Percentiles rank a stretch among this genome's conserved stretches.
Evolutionary conservation across 768 basidiomycete genomes (phyloP).

Genomic region (Lactifluus subvellereus): DNA sequence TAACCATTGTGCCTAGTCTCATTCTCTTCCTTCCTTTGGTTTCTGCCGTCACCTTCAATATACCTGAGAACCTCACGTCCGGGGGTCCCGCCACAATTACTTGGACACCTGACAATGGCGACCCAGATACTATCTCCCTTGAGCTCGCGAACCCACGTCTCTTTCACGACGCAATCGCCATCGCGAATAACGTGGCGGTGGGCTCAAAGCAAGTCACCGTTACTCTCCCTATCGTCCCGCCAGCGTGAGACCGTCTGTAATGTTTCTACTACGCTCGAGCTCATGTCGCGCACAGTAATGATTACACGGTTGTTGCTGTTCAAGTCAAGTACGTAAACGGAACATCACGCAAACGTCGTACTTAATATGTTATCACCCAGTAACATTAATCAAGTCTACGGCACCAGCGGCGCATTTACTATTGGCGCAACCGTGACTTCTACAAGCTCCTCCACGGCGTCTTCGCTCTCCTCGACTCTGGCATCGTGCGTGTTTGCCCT

Average conservation of each 20-base stretch:
- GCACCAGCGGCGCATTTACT: background rate
- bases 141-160: background rate
- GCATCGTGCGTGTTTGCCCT: constrained; percentile 1
- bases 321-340: constrained; percentile 8
- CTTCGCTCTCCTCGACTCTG: background rate
- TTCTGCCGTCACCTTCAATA: constrained; percentile 4
- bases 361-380: constrained; percentile 1
- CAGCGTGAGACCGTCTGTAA: constrained; percentile 1
- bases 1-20: background rate
- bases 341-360: background rate
- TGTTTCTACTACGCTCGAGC: background rate
- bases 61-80: constrained; percentile 1
- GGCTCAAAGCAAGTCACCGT: background rate
- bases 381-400: constrained; percentile 5
- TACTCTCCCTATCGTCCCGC: constrained; percentile 6
- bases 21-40: constrained; percentile 21
- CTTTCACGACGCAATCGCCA: constrained; percentile 19
- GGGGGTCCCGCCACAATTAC: constrained; percentile 9
- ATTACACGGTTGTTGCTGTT: constrained; percentile 20
- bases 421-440: constrained; percentile 9
- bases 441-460: constrained; percentile 6
- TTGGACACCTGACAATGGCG: background rate
- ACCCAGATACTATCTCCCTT: background rate
- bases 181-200: constrained; percentile 19
- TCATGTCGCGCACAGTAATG: constrained; percentile 3